phyloP scores from a whole-genome alignment of 2,329 filamentous ascomycete species.

The Ustulina deusta region DNA sequence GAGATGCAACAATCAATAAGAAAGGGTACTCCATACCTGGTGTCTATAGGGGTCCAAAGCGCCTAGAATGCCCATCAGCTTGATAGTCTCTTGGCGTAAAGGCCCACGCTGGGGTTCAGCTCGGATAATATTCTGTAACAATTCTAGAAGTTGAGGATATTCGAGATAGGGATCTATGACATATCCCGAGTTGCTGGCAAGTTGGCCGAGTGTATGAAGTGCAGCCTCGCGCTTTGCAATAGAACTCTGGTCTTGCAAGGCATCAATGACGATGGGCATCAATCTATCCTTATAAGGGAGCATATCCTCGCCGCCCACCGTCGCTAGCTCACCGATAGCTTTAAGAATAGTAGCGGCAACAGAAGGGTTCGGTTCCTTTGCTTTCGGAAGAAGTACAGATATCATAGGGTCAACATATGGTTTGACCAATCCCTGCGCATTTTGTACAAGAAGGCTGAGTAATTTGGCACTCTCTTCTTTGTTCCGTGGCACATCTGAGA shows the following conservation, averaged over 20 bases:
- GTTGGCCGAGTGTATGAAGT: conserved; percentile 87
- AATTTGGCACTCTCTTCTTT: conserved; percentile 97
- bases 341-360: conserved; percentile 96
- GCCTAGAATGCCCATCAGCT: conserved; percentile 93
- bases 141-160: conserved; percentile 91
- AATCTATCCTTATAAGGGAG: conserved; percentile 88
- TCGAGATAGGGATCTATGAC: conserved; percentile 97
- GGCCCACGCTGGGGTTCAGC: conserved; percentile 86
- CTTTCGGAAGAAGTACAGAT: conserved; percentile 91
- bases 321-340: conserved; percentile 93
- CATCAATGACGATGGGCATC: conserved; percentile 95
- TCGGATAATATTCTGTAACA: conserved; percentile 93
- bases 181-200: conserved; percentile 96
- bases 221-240: conserved; percentile 91
- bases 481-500: conserved; percentile 91
- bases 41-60: conserved; percentile 97
- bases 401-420: conserved; percentile 98
- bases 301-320: conserved; percentile 95
- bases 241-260: conserved; percentile 93
- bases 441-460: conserved; percentile 90
- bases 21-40: conserved; percentile 63
- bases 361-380: conserved; percentile 83
- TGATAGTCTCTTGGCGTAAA: conserved; percentile 92
- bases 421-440: conserved; percentile 92
- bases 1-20: conserved; percentile 36